phyloP scores from a whole-genome alignment of 495 filamentous ascomycete genomes.

The Saxophila tyrrhenica region DNA sequence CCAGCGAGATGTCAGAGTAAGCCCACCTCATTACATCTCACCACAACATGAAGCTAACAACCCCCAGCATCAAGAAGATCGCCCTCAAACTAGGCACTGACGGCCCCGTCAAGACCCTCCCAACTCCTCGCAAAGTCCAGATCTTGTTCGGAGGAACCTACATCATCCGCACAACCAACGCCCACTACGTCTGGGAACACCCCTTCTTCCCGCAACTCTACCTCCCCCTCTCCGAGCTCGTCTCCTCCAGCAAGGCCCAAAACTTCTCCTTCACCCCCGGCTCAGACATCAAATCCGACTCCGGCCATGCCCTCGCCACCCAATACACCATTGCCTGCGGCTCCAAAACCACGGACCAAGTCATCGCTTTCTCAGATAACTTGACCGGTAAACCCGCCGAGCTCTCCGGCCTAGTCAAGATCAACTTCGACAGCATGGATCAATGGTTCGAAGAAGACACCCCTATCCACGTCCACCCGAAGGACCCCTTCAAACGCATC shows the following conservation, averaged over 20 bases:
- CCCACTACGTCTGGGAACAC: constrained; percentile 35
- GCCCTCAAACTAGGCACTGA: constrained; percentile 30
- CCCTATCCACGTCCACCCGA: constrained; percentile 46
- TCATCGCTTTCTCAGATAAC: constrained; percentile 8
- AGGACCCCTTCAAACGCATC: constrained; percentile 49
- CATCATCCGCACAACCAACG: constrained; percentile 32
- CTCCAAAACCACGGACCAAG: constrained; percentile 2
- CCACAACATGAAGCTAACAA: not conserved
- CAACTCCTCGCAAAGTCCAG: constrained; percentile 32
- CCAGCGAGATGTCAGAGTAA: not conserved
- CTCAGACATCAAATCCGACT: constrained; percentile 5
- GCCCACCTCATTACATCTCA: not conserved
- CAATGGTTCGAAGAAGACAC: constrained; percentile 52
- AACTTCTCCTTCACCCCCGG: not conserved
- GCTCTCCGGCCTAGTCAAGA: constrained; percentile 25
- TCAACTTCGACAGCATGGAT: constrained; percentile 24
- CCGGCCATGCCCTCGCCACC: constrained; percentile 7
- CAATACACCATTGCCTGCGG: constrained; percentile 6
- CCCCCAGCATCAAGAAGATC: constrained; percentile 30
- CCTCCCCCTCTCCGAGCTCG: constrained; percentile 15
- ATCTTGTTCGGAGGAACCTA: constrained; percentile 28
- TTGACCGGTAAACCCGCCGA: constrained; percentile 5
- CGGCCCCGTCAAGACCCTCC: constrained; percentile 31
- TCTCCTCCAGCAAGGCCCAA: not conserved
- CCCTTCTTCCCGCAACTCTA: constrained; percentile 25